phyloP scores from a whole-genome alignment of 305 asterid species.

The Solanum hybrid region DNA sequence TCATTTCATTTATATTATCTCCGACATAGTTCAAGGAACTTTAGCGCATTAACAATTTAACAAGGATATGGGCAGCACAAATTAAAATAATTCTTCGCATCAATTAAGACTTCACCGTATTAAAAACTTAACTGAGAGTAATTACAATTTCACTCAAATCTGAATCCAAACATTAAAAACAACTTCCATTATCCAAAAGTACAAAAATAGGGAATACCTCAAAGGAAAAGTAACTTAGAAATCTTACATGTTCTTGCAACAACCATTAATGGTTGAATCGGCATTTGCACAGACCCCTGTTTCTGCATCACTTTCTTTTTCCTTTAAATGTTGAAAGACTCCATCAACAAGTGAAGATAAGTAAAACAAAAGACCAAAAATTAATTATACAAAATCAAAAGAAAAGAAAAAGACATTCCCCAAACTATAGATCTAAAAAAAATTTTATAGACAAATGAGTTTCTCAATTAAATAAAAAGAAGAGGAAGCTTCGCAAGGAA shows the following conservation, averaged over 20 bases:
- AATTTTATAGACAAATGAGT: neutral
- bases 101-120: neutral
- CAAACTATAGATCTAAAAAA: neutral
- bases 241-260: neutral
- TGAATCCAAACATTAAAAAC: neutral
- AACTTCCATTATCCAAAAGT: neutral
- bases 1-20: neutral
- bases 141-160: neutral
- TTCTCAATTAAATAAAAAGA: neutral
- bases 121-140: neutral
- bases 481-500: neutral
- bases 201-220: neutral
- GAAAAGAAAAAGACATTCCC: neutral
- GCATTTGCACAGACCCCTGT: neutral
- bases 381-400: neutral
- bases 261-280: neutral
- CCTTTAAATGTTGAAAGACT: neutral
- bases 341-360: neutral
- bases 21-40: neutral
- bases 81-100: neutral
- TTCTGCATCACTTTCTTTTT: neutral
- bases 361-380: too few species aligned
- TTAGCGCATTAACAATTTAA: too few species aligned
- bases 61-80: too few species aligned
- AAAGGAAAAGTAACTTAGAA: neutral